Base-by-base conservation (phyloP, 805 yeast species). In the Ogataea haglerorum region DNA sequence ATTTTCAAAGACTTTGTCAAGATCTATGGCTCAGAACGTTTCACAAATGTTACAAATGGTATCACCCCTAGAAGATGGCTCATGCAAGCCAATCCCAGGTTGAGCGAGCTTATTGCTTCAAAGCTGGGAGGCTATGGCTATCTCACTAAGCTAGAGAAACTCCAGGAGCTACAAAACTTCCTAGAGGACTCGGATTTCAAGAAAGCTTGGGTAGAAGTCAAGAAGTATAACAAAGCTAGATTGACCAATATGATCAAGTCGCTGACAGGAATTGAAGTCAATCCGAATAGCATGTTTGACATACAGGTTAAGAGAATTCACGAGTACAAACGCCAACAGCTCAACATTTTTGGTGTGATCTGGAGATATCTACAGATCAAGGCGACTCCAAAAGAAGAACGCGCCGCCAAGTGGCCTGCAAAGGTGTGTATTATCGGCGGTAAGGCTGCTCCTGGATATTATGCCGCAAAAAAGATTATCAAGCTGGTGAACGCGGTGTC, bases 1-100 rank as follows among this genome's bases (percentile, higher is more conserved):
- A 85, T 89, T 52, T 89, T 89, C 68, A 82, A 82, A 61, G 96
- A 90, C 65, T 89, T 89, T 60, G 97, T 89, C 41, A 75, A 73
- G 47, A 73, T 89, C 26, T 89, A 77, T 54, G 97, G 97, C 36
- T 57, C 72, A 16, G 86, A 85, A 48, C 86, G 85, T 65, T 89
- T 89, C 65, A 85, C 86, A 38, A 89, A 89, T 56, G 96, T 89
- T 46, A 89, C 97, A 36, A 89, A 89, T 63, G 97, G 97, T 68
- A 80, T 89, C 58, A 89, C 97, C 3, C 96, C 96, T 53, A 80
- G 97, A 73, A 82, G 97, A 68, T 89, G 97, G 97, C 75, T 89
- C 60, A 82, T 80, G 61, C 95, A 89, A 68, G 95, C 96, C 36
- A 90, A 89, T 64, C 96, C 97, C 9, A 72, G 70, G 51, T 71